Evolutionary conservation across 441 rosid genomes (phyloP), one percentile per base, ranked within the genome.

Genomic region (Gossypium laxum): DNA sequence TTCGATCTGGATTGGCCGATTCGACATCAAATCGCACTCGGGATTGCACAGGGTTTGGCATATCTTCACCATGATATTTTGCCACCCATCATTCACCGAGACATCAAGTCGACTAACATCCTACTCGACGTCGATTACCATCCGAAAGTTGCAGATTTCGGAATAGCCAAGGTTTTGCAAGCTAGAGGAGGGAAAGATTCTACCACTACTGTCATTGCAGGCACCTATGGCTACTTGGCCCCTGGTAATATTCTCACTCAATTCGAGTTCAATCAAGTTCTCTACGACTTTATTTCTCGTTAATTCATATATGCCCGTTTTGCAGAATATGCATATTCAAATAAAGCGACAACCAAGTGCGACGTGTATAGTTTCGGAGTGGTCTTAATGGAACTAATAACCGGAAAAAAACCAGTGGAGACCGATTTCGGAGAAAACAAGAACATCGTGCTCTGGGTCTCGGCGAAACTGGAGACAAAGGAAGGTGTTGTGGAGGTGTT

Each of bases 351-450:
- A 7, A 89, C 88, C 79, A 93, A 86, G 84, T 91, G 96, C 21
- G 98, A 93, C 66, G 98, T 93, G 14, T 93, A 88, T 83, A 93
- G 98, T 73, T 93, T 85, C 26, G 97, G 98, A 43, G 93, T 93
- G 0, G 95, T 93, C 72, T 72, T 93, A 72, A 79, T 93, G 95
- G 98, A 93, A 74, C 82, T 91, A 14, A 82, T 91, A 76, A 91
- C 97, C 0, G 96, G 98, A 62, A 91, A 84, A 82, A 89, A 90
- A 76, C 89, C 96, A 0, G 88, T 89, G 17, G 93, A 91, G 69
- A 60, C 84, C 3, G 92, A 88, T 54, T 91, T 87, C 24, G 98
- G 97, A 30, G 96, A 88, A 70, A 86, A 80, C 85, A 93, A 88
- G 85, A 90, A 89, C 79, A 88, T 93, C 71, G 86, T 89, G 51